Percentiles rank a stretch among this genome's conserved stretches.
phyloP scores from a whole-genome alignment of 1,284 basidiomycete species.

The Ganoderma resinaceum region DNA sequence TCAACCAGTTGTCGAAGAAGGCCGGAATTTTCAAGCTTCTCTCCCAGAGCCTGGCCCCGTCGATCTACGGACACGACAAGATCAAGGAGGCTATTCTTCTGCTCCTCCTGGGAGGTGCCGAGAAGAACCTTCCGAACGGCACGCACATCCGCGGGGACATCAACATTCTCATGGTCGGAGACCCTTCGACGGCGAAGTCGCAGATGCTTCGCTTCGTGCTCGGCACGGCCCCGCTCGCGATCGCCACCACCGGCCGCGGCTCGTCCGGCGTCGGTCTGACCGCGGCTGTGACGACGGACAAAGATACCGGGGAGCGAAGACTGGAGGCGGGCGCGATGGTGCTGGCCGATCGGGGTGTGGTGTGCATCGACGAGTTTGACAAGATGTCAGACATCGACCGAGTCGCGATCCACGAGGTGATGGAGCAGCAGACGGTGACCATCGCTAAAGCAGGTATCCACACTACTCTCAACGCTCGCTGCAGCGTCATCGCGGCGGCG shows the following conservation, averaged over 20 bases:
- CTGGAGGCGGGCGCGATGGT: constrained; percentile 99
- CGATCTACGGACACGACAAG: constrained; percentile 96
- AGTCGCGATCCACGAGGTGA: constrained; percentile 99
- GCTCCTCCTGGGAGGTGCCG: constrained; percentile 93
- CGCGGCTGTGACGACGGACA: constrained; percentile 98
- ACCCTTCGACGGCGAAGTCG: constrained; percentile 97
- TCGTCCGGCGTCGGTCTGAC: constrained; percentile 99
- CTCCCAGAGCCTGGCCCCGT: constrained; percentile 95
- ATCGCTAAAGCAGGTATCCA: constrained; percentile 99
- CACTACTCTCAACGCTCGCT: constrained; percentile 96
- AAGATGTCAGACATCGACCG: constrained; percentile 99
- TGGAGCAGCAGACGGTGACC: constrained; percentile 99
- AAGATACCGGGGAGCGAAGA: constrained; percentile 95
- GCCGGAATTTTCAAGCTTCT: constrained; percentile 89
- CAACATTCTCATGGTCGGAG: constrained; percentile 99
- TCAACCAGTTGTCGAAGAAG: constrained; percentile 93
- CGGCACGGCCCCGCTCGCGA: constrained; percentile 95
- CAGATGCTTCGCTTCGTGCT: constrained; percentile 97
- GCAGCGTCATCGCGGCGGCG: constrained; percentile 97
- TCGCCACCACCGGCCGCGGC: constrained; percentile 97
- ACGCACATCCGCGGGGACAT: constrained; percentile 99
- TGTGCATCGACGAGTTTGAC: constrained; percentile 99
- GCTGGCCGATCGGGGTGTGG: constrained; percentile 97
- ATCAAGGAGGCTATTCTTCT: constrained; percentile 96
- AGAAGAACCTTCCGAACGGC: constrained; percentile 98